A percentile compares a stretch with the other conserved stretches of the same genome.
Evolutionary conservation across 441 rosid genomes (phyloP).

Genomic region (Gossypium gossypioides): DNA sequence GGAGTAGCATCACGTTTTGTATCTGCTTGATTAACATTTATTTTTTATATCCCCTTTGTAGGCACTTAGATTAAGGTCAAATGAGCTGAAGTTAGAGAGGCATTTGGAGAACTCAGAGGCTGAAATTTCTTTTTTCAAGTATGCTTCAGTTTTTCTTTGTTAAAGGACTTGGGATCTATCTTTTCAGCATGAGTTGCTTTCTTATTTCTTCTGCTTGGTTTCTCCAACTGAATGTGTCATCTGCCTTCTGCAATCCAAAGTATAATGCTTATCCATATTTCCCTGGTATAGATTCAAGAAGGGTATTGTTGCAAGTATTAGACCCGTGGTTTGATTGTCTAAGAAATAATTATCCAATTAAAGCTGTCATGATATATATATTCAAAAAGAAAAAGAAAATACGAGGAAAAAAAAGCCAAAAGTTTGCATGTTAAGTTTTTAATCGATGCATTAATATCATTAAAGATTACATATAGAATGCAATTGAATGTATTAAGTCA

Average conservation of each 20-base stretch:
- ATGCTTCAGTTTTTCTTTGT: slow-evolving; percentile 24
- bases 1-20: slow-evolving; percentile 2
- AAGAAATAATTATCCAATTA: neutral
- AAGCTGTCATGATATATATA: neutral
- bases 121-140: slow-evolving; percentile 67
- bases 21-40: neutral
- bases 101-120: slow-evolving; percentile 64
- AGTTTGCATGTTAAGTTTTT: neutral
- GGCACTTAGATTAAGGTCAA: slow-evolving; percentile 91
- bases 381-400: neutral
- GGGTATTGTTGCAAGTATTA: neutral
- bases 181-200: slow-evolving; percentile 6
- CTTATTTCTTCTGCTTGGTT: neutral
- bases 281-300: neutral
- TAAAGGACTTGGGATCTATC: slow-evolving; percentile 1
- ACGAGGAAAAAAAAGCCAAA: neutral
- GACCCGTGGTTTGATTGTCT: neutral
- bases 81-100: slow-evolving; percentile 87
- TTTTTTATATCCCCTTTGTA: slow-evolving; percentile 23
- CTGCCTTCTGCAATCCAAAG: neutral
- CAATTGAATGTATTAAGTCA: neutral
- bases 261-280: neutral
- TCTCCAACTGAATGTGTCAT: neutral
- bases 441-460: neutral
- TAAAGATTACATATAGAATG: neutral